These are phyloP conservation scores for Crepidotus variabilis DNA, from an alignment of 768 basidiomycete genomes.

Conservation along the genomic window DNA sequence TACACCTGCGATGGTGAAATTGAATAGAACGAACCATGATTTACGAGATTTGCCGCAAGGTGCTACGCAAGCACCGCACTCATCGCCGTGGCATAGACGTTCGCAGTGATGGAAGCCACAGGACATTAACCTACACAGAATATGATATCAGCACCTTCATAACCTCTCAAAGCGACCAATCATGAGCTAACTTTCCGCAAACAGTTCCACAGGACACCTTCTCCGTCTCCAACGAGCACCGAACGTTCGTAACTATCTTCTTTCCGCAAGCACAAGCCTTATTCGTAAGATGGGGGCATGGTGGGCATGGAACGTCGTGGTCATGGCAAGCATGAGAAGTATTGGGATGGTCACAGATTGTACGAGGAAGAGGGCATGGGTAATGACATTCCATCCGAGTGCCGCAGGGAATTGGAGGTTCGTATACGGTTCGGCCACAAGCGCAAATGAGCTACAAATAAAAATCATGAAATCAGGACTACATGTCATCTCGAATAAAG, in stretches of 20 bases:
- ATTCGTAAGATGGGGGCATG: constrained; percentile 76
- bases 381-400: constrained; percentile 74
- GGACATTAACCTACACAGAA: constrained; percentile 46
- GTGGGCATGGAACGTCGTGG: constrained; percentile 66
- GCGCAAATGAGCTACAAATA: constrained; percentile 61
- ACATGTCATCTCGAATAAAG: not conserved
- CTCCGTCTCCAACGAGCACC: constrained; percentile 74
- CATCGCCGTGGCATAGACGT: constrained; percentile 75
- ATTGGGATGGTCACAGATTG: constrained; percentile 79
- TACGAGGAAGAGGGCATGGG: constrained; percentile 69
- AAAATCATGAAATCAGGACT: constrained; percentile 1
- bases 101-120: constrained; percentile 94
- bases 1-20: not conserved
- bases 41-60: constrained; percentile 86
- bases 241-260: constrained; percentile 70
- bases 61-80: constrained; percentile 73
- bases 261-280: constrained; percentile 91
- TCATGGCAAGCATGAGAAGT: constrained; percentile 83
- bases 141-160: not conserved
- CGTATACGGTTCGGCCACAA: constrained; percentile 83
- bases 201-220: constrained; percentile 81
- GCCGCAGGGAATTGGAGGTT: constrained; percentile 89
- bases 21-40: constrained; percentile 55
- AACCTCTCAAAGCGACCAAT: not conserved
- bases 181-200: constrained; percentile 65